Evolutionary conservation across 306 rosid species (phyloP), one percentile per base, ranked within the genome.

Genomic region (Bauhinia variegata): DNA sequence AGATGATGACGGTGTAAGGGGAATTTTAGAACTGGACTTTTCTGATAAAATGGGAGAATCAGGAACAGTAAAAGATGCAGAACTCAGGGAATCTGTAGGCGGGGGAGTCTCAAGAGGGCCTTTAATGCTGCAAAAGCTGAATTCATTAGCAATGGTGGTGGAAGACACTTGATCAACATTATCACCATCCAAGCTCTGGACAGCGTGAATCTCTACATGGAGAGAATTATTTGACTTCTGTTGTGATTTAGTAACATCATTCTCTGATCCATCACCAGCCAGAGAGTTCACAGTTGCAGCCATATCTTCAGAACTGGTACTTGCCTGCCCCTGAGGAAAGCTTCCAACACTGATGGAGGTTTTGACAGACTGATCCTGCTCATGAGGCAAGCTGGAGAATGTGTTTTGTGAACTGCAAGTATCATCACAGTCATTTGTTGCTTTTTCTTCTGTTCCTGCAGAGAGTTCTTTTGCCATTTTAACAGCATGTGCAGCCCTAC

Each of bases 381-480:
- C 92, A 69, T 71, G 86, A 54, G 99, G 96, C 80, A 95, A 61
- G 83, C 96, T 91, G 55, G 96, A 81, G 75, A 88, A 90, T 58
- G 97, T 90, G 76, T 90, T 88, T 12, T 90, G 96, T 47, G 96
- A 95, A 77, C 97, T 95, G 78, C 83, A 74, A 23, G 85, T 78
- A 73, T 95, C 99, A 72, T 95, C 99, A 75, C 76, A 75, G 64
- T 95, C 91, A 54, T 83, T 88, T 71, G 77, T 67, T 65, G 48
- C 82, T 83, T 88, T 91, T 75, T 88, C 97, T 71, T 88, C 99
- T 4, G 84, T 73, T 82, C 80, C 85, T 5, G 90, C 75, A 43
- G 99, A 90, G 50, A 91, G 90, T 73, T 95, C 97, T 80, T 88
- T 95, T 37, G 96, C 95, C 89, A 85, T 88, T 84, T 84, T 95